Evolutionary conservation across 1,284 basidiomycete genomes (phyloP), one percentile per base, ranked within the genome.

Genomic region (Leccinum subfulvum): DNA sequence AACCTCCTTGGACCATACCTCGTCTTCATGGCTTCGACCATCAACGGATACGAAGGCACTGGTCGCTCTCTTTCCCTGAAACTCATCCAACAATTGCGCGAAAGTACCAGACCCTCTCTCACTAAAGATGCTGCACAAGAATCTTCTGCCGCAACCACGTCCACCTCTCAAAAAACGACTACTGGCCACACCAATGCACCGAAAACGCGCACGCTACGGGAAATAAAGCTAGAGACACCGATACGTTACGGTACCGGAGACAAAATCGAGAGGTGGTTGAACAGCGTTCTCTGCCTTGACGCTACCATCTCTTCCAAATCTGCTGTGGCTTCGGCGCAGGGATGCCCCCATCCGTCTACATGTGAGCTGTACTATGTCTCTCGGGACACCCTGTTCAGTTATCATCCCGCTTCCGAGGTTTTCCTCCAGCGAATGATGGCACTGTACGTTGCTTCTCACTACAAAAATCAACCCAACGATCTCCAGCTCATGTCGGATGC

Each of bases 401-500:
- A 91, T 79, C 96, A 99, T 75, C 94, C 97, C 1, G 97, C 96
- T 4, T 95, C 93, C 4, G 97, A 99, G 76, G 84, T 92, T 21
- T 99, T 99, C 81, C 82, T 99, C 52, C 97, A 99, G 78, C 88
- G 96, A 54, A 95, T 99, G 91, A 98, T 98, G 95, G 91, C 94
- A 5, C 83, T 99, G 1, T 99, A 98, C 77, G 96, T 99, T 59
- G 93, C 97, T 1, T 91, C 89, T 57, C 97, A 99, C 77, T 99
- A 99, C 83, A 99, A 99, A 78, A 99, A 99, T 77, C 94, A 96
- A 73, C 97, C 97, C 21, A 99, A 99, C 75, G 97, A 99, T 75
- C 82, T 99, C 52, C 97, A 99, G 75, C 86, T 99, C 60, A 87
- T 99, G 76, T 94, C 92, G 8, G 97, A 99, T 72, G 97, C 97